Conservation (phyloP, 2,329 filamentous ascomycete species). For the Trichoderma pleuroti region DNA sequence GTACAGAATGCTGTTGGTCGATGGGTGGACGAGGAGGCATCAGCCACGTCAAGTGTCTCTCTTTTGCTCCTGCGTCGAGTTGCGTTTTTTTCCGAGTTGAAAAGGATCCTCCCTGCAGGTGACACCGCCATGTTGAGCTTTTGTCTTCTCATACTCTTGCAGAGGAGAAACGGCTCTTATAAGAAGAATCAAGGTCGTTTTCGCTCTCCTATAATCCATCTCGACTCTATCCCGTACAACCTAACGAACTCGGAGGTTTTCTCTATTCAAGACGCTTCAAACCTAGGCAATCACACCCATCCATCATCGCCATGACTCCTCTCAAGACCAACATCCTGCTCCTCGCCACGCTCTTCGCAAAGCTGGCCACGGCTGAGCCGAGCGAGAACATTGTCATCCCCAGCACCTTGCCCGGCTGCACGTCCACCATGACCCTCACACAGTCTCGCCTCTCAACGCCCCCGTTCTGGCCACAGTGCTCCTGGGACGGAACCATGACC, state of each 20-base stretch:
- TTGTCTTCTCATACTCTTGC: neutral
- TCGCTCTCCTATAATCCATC: neutral
- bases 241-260: neutral
- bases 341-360: neutral
- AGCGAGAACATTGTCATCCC: neutral
- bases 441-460: constrained; percentile 26
- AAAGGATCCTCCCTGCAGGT: neutral
- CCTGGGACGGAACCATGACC: constrained; percentile 25
- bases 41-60: neutral
- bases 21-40: neutral
- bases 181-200: neutral
- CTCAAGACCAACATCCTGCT: neutral
- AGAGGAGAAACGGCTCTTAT: neutral
- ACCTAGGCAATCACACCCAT: neutral
- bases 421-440: constrained; percentile 28
- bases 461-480: constrained; percentile 30
- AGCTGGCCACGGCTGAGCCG: neutral
- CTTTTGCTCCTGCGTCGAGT: neutral
- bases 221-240: neutral
- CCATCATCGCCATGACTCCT: neutral
- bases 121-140: neutral
- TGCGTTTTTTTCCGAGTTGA: neutral
- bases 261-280: neutral
- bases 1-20: neutral
- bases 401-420: constrained; percentile 19